A percentile compares a stretch with the other conserved stretches of the same genome.
Conservation (phyloP, 768 basidiomycete species). For the Sistotremastrum niveocremeum region DNA sequence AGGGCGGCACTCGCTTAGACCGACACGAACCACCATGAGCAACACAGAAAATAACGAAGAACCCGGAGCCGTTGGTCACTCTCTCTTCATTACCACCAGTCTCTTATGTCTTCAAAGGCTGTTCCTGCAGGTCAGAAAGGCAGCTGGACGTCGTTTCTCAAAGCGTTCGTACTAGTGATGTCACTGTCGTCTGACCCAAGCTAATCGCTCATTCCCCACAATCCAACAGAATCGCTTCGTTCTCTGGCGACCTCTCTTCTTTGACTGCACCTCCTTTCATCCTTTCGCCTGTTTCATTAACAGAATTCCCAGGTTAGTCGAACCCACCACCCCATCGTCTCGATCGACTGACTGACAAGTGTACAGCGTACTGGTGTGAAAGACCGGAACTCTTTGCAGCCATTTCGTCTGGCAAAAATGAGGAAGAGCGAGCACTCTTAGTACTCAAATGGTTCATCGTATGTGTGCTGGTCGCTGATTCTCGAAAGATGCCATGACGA, state of each 20-base stretch:
- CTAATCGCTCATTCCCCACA: constrained; percentile 3
- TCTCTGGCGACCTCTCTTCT: constrained; percentile 79
- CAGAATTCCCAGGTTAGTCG: constrained; percentile 73
- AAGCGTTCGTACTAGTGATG: constrained; percentile 45
- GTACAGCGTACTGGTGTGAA: constrained; percentile 90
- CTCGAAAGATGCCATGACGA: neutral
- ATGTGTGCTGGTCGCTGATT: constrained; percentile 15
- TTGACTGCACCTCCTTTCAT: constrained; percentile 87
- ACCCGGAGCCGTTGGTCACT: neutral
- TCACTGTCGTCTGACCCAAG: neutral
- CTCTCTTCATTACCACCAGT: no score
- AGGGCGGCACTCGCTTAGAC: neutral
- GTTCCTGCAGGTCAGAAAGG: constrained; percentile 75
- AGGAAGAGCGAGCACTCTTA: constrained; percentile 59
- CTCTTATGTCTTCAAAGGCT: constrained; percentile 17
- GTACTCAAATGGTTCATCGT: constrained; percentile 97
- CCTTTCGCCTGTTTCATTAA: constrained; percentile 78
- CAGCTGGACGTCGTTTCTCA: constrained; percentile 85
- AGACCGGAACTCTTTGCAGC: constrained; percentile 80
- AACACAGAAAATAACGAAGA: neutral
- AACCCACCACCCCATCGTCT: constrained; percentile 4
- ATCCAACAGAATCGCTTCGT: constrained; percentile 53
- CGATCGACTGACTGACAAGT: constrained; percentile 1
- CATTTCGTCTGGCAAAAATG: constrained; percentile 63
- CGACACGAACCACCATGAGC: neutral